phyloP scores from a whole-genome alignment of 78 protist genomes.

The Mantamonas sphyraenae region DNA sequence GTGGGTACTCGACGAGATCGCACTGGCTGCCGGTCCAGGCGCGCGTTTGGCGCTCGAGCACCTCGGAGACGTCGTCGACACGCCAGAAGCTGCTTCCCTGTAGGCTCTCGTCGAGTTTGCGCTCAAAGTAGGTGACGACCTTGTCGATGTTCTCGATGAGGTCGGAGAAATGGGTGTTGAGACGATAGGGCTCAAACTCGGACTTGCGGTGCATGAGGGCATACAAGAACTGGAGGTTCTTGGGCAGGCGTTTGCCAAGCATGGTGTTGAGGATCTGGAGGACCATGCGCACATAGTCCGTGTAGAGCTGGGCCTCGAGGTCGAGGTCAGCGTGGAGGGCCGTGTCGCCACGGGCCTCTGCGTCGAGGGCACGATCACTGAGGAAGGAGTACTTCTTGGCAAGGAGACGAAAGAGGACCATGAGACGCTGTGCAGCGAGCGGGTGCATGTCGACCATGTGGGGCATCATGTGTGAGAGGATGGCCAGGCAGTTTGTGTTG shows the following conservation, averaged over 20 bases:
- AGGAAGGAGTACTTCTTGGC: neutral
- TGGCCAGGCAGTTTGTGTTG: slow-evolving; percentile 1
- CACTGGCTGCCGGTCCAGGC: too few relatives aligned
- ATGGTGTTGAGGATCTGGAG: neutral
- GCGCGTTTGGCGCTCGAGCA: too few relatives aligned
- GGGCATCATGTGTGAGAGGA: slow-evolving; percentile 1
- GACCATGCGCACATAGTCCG: neutral
- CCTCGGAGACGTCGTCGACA: too few relatives aligned
- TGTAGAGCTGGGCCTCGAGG: neutral
- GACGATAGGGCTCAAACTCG: neutral
- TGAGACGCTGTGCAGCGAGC: neutral
- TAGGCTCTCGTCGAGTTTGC: neutral
- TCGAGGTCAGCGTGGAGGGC: neutral
- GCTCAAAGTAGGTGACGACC: neutral
- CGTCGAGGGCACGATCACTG: neutral
- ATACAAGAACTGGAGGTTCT: neutral
- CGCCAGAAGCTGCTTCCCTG: too few relatives aligned
- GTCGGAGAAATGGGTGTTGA: neutral
- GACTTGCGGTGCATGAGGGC: neutral
- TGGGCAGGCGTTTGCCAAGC: neutral
- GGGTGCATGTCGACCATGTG: neutral
- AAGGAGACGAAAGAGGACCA: neutral
- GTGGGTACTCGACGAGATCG: too few relatives aligned
- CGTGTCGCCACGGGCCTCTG: neutral
- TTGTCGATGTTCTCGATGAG: neutral